Evolutionary conservation across 768 basidiomycete species (phyloP).

Genomic region (Kwoniella newhampshirensis): DNA sequence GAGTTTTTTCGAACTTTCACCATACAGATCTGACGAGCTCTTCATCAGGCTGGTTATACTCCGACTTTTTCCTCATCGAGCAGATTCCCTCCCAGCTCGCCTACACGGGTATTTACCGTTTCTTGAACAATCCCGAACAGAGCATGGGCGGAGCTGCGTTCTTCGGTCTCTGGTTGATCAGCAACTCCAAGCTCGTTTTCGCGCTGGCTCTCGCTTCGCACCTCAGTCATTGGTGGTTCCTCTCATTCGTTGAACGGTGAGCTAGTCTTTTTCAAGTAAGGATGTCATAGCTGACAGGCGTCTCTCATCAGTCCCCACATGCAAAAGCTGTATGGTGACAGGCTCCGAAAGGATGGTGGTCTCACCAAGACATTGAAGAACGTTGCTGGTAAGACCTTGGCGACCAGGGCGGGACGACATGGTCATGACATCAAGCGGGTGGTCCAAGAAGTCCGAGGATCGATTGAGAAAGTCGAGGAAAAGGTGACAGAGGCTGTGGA

Average conservation of each 20-base stretch:
- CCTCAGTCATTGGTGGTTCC: conserved; percentile 93
- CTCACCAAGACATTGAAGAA: conserved; percentile 97
- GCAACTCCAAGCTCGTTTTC: conserved; percentile 87
- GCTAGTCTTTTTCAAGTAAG: conserved; percentile 44
- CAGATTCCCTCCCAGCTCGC: conserved; percentile 85
- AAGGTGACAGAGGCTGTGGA: conserved; percentile 90
- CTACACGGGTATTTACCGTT: conserved; percentile 97
- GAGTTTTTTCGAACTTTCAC: conserved; percentile 27
- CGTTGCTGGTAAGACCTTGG: conserved; percentile 75
- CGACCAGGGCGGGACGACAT: conserved; percentile 72
- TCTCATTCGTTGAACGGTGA: conserved; percentile 85
- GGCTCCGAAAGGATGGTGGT: conserved; percentile 90
- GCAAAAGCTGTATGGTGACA: conserved; percentile 90
- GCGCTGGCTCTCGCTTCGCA: conserved; percentile 78
- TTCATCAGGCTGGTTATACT: conserved; percentile 88
- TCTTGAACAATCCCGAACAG: conserved; percentile 86
- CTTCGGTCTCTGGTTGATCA: conserved; percentile 88
- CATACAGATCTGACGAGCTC: background rate
- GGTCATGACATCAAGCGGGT: conserved; percentile 77
- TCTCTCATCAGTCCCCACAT: conserved; percentile 78
- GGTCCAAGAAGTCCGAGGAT: conserved; percentile 89
- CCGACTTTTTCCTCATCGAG: conserved; percentile 87
- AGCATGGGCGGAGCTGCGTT: conserved; percentile 93
- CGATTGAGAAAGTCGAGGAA: conserved; percentile 92
- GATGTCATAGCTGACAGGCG: background rate